Base-by-base conservation (phyloP, 345 rosid genomes). In the Camelina neglecta region DNA sequence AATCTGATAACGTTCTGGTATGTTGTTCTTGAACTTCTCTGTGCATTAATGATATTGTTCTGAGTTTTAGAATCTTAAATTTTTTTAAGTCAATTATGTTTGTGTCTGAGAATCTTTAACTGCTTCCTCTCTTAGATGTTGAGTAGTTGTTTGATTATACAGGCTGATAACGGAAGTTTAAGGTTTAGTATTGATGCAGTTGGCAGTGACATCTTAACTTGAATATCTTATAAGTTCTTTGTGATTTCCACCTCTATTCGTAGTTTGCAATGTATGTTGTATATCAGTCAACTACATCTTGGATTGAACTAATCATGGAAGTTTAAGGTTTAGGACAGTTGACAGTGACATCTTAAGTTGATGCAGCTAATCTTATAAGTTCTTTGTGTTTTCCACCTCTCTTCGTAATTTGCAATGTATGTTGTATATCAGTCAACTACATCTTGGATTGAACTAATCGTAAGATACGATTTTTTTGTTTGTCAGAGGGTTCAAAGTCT, bases 401-500 rank as follows among this genome's bases (percentile, higher is more conserved):
- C 45, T 24, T 26, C 0, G 57, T 38, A n/a, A 38, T n/a, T 35
- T 49, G 11, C 13, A 57, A 12, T 24, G 39, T 55, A 13, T 12
- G 47, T 62, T 38, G 42, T 51, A 62, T 38, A 7, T 50, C 10
- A 31, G 23, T 51, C 33, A 31, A 11, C 20, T 23, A 12, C 49
- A 56, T 16, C 20, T 51, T 65, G 35, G 51, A 60, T 75, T 79
- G 61, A 58, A 77, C 54, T 83, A 70, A 80, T 67, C 35, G 35
- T 21, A 29, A 20, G 61, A 26, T 44, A 50, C 15, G 3, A 10
- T 44, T 69, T 47, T 10, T 80, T 83, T 44, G 64, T 75, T 53
- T 71, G 44, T n/a, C 82, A 92, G 98, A 87, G 94, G 75, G 86
- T 86, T 63, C 97, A 95, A 74, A 60, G 80, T 83, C 75, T 92